Base-by-base conservation (phyloP, 345 rosid species). In the Linum tenue region DNA sequence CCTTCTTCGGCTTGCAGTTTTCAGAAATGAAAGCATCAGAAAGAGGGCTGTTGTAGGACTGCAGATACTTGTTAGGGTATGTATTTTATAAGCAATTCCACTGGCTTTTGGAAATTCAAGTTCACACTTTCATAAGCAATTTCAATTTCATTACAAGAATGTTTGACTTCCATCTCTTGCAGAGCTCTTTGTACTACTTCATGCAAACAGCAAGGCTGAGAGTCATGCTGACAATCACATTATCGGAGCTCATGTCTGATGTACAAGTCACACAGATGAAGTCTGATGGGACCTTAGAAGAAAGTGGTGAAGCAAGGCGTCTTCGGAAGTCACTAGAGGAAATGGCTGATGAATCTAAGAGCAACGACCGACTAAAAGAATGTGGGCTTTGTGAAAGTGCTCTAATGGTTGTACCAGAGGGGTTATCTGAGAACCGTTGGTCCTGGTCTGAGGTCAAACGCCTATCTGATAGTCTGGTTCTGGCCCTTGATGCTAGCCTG, bases 211-310 rank as follows among this genome's bases (percentile, higher is more conserved):
- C 96, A 72, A 85, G 99, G 75, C 77, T 94, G 78, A 84, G 92
- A 82, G 99, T 85, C 68, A 83, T 94, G 92, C 85, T 91, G 74
- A 94, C 95, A 62, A 94, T 94, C 71, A 94, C 97, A 50, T 74
- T 94, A 75, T 94, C 99, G 51, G 99, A 94, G 78, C 79, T 94
- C 75, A 86, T 89, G 92, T 94, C 99, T 48, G 97, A 89, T 69
- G 95, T 91, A 64, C 99, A 86, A 84, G 92, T 91, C 65, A 89
- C 96, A 75, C 96, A 91, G 75, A 86, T 88, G 97, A 88, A 80
- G 73, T 59, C 99, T 62, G 97, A 94, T 80, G 95, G 95, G 70
- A 81, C 91, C 57, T 74, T 87, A 48, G 99, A 94, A 79, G 96
- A 91, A 84, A 94, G 97, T 70, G 97, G 95, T 63, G 99, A 94